Base-by-base conservation (phyloP, 805 yeast genomes). In the Cyberlindnera sargentensis region DNA sequence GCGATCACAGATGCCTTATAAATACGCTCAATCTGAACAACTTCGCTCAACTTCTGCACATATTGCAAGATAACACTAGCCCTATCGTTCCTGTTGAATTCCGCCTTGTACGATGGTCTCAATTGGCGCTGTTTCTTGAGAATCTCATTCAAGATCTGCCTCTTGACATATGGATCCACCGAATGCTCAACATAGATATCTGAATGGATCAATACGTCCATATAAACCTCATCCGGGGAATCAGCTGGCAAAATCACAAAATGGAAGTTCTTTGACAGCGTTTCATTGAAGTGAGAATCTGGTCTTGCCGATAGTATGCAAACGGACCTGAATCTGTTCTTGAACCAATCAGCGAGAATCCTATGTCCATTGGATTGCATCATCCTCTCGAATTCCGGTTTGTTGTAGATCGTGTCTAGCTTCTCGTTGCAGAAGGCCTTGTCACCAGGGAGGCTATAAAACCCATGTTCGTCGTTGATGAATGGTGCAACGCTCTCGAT, bases 21-120 rank as follows among this genome's bases (percentile, higher is more conserved):
- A 8, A 83, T 73, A 39, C 90, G 62, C 8, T 75, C 76, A n/a
- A 80, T 75, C 60, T 83, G 90, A 11, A 82, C 76, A 44, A 75
- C 70, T 42, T 77, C 72, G 11, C 85, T 84, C 39, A 82, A 52
- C 37, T 64, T 70, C 23, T 62, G 65, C 29, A 82, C 62, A 55
- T 77, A 83, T 8, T 58, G 59, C 26, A 63, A 46, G 11, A 82
- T 73, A 28, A 82, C 73, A 11, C 47, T 38, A 0, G 72, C 65
- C 38, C 78, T 61, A 38, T 69, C 74, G 41, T 68, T 66, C 42
- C 62, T 68, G 42, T 57, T 59, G 43, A 71, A 63, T 4, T 15
- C 23, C 24, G 39, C 44, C 45, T 51, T 57, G 23, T 39, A 52
- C 25, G 56, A 51, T 34, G 59, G 59, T 36, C 47, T 53, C 10